Evolutionary conservation across 345 rosid genomes (phyloP), one percentile per base, ranked within the genome.

Genomic region (Eutrema japonicum): DNA sequence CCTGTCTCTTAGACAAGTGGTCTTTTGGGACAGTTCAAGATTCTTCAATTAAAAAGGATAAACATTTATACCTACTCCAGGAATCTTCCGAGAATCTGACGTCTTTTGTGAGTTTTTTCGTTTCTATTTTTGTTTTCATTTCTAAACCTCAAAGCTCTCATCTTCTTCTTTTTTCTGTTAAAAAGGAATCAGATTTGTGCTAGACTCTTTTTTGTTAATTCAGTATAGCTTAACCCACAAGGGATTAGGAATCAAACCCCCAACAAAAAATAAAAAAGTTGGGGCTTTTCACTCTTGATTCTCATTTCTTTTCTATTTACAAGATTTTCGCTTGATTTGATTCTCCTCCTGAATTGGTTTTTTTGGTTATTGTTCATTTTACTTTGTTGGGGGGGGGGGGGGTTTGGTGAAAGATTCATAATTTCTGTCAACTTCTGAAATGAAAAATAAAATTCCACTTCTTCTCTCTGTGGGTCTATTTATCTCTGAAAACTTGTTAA

Each of bases 81-180:
- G 85, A 78, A 77, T 86, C 81, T 82, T 78, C 82, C 65, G 26
- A 57, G 79, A 78, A 84, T 81, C 83, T 77, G 54, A 52, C 50
- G 26, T 55, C 29, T 55, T 29, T 60, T 41, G 86, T 79, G 76
- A 82, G 86, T 73, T 64, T 42, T 41, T 27, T 60, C 64, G 1
- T 73, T 45, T 61, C 54, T 53, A 32, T 53, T 51, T 41, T 49
- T 26, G 49, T 37, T 38, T 48, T 61, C 60, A 43, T 61, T 29
- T 76, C 46, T 37, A 6, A 37, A n/a, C 49, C 60, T 68, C 14
- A 68, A 60, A 68, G 56, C 6, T 50, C 45, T 51, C 73, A 43
- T 43, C 55, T 30, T 8, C 55, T 30, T 8, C 3, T 52, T 64
- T 46, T 13, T 6, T 40, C 53, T 36, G 49, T 57, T 53, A 37